Conservation (phyloP, 352 stramenopile genomes). For the Globisporangium spinosum region DNA sequence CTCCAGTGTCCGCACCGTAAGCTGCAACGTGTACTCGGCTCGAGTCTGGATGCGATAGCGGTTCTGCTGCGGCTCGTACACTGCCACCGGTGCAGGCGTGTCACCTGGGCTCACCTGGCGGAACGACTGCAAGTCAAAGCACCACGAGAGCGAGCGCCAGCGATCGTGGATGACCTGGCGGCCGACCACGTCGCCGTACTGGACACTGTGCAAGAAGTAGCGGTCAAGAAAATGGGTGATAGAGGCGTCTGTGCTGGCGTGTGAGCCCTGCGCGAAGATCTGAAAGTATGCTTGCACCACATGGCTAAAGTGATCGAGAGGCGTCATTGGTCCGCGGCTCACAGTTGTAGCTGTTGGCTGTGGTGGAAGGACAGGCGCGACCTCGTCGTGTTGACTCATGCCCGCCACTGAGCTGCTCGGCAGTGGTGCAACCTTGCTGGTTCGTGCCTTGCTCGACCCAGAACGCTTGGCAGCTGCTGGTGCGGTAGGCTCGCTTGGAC, state of each 20-base stretch:
- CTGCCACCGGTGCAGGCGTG: background rate
- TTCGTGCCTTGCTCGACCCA: background rate
- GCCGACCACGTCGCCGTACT: constrained; percentile 7
- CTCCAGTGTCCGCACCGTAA: constrained; percentile 16
- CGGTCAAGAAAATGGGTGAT: constrained; percentile 9
- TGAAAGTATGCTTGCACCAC: constrained; percentile 15
- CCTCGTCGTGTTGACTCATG: background rate
- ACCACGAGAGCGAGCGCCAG: constrained; percentile 22
- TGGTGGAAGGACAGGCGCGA: background rate
- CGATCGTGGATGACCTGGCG: constrained; percentile 16
- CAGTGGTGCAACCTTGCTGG: background rate
- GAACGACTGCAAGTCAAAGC: constrained; percentile 18
- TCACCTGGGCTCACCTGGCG: background rate
- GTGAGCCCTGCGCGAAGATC: constrained; percentile 9
- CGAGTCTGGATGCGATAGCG: constrained; percentile 12
- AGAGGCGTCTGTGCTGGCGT: constrained; percentile 1
- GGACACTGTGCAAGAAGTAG: constrained; percentile 12
- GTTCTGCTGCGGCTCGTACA: constrained; percentile 15
- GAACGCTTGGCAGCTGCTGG: background rate
- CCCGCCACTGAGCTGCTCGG: background rate
- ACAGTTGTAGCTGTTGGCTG: constrained; percentile 4
- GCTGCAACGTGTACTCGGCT: constrained; percentile 17
- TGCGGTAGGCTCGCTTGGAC: background rate
- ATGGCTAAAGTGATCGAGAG: constrained; percentile 12
- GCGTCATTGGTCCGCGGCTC: constrained; percentile 12